phyloP scores from a whole-genome alignment of 495 filamentous ascomycete species.

The Penicillium flavigenum region DNA sequence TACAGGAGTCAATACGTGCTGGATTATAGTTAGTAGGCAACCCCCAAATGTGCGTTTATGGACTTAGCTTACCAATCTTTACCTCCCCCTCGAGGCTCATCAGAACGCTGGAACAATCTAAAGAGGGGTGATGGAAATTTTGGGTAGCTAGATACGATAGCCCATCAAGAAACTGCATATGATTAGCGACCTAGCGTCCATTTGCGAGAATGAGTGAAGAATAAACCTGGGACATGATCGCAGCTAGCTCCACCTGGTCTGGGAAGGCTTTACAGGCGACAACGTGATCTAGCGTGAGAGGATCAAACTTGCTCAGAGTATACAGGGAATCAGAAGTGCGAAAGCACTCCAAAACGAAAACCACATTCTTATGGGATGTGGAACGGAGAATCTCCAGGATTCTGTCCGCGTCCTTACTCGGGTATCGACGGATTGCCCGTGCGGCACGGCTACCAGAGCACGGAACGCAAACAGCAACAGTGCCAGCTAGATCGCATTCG shows the following conservation, averaged over 20 bases:
- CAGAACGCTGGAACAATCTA: slow-evolving; percentile 19
- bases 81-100: slow-evolving; percentile 15
- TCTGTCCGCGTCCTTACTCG: slow-evolving; percentile 9
- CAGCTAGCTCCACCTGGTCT: slow-evolving; percentile 15
- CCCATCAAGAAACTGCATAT: slow-evolving; percentile 20
- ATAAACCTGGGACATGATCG: slow-evolving; percentile 24
- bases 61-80: slow-evolving; percentile 18
- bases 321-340: slow-evolving; percentile 14
- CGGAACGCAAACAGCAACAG: slow-evolving; percentile 15
- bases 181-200: too few species aligned
- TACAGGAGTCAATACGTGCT: slow-evolving; percentile 13
- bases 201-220: too few species aligned
- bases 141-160: slow-evolving; percentile 15
- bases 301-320: slow-evolving; percentile 17
- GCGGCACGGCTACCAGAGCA: slow-evolving; percentile 3
- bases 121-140: slow-evolving; percentile 13
- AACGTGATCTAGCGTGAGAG: slow-evolving; percentile 20
- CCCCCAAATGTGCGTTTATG: not conserved
- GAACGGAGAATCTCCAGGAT: slow-evolving; percentile 12
- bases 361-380: slow-evolving; percentile 16
- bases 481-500: slow-evolving; percentile 23
- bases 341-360: slow-evolving; percentile 11
- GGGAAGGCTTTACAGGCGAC: slow-evolving; percentile 22
- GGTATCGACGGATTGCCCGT: slow-evolving; percentile 15
- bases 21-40: too few species aligned